These are phyloP conservation scores for Neurospora sp. DNA, from an alignment of 495 filamentous ascomycete genomes.

Conservation along the genomic window DNA sequence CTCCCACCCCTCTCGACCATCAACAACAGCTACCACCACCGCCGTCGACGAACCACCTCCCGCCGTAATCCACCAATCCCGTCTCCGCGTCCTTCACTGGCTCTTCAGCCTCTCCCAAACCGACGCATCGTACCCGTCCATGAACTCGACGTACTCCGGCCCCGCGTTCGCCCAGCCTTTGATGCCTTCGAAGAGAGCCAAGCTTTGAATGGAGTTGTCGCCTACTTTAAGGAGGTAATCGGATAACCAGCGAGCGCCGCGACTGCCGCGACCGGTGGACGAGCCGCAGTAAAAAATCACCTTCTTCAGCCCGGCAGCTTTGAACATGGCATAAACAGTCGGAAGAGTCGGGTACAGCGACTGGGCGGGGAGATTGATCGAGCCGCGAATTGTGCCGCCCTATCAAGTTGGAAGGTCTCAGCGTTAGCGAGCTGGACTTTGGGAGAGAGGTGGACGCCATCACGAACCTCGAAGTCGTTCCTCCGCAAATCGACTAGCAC, in stretches of 20 bases:
- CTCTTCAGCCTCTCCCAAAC: constrained; percentile 29
- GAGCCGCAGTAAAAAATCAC: constrained; percentile 70
- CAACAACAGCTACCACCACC: not conserved
- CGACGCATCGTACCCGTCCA: constrained; percentile 48
- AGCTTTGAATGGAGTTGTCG: constrained; percentile 39
- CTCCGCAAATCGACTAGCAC: constrained; percentile 55
- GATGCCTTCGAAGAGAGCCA: constrained; percentile 50
- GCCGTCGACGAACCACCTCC: not conserved
- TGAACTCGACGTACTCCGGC: constrained; percentile 41
- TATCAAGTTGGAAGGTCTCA: constrained; percentile 10
- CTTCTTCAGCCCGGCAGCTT: constrained; percentile 34
- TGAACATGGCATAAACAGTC: constrained; percentile 45
- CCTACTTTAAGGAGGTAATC: constrained; percentile 44
- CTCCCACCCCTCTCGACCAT: not conserved
- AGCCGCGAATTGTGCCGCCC: constrained; percentile 59
- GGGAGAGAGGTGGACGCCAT: not conserved
- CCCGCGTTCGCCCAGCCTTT: constrained; percentile 55
- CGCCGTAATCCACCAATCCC: not conserved
- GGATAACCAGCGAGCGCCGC: constrained; percentile 56
- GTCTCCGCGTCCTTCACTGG: not conserved
- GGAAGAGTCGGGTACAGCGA: constrained; percentile 50
- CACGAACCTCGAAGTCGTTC: constrained; percentile 49
- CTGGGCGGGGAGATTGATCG: constrained; percentile 65
- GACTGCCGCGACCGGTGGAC: constrained; percentile 49
- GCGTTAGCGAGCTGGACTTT: not conserved